A percentile compares a stretch with the other conserved stretches of the same genome.
phyloP scores from a whole-genome alignment of 1,284 basidiomycete species.

The Tremellales sp. region DNA sequence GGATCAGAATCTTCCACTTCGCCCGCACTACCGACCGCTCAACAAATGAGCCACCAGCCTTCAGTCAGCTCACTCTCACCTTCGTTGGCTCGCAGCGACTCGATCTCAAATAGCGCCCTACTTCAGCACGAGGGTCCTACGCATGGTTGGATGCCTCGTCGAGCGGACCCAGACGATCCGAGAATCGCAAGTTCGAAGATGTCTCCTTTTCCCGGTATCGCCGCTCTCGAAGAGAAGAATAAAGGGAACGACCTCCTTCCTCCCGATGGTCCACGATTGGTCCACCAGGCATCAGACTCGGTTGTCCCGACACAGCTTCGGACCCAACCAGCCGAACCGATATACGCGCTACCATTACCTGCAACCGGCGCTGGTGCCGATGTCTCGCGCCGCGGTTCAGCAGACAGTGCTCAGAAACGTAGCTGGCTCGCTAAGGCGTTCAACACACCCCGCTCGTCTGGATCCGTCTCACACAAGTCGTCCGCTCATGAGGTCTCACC shows the following conservation, averaged over 20 bases:
- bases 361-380: conserved; percentile 3
- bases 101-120: conserved; percentile 28
- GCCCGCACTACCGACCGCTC: conserved; percentile 6
- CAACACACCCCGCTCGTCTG: conserved; percentile 26
- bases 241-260: background rate
- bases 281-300: conserved; percentile 37
- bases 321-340: conserved; percentile 13
- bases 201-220: conserved; percentile 82
- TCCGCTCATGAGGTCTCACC: conserved; percentile 1
- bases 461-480: conserved; percentile 17
- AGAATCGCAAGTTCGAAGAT: conserved; percentile 65
- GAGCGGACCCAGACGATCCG: conserved; percentile 54
- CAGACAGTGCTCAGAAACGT: conserved; percentile 23
- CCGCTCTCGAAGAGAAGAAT: conserved; percentile 55
- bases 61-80: conserved; percentile 30
- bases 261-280: conserved; percentile 22
- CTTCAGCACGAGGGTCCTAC: conserved; percentile 51
- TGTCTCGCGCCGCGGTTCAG: conserved; percentile 19
- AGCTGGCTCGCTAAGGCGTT: conserved; percentile 38
- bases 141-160: background rate
- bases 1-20: conserved; percentile 27
- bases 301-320: conserved; percentile 26
- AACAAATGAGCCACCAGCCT: conserved; percentile 22
- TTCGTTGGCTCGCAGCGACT: conserved; percentile 13
- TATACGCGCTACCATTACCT: conserved; percentile 28